Evolutionary conservation across 108 stramenopile species (phyloP).

Genomic region (Cyclotella choctawhatcheeana): DNA sequence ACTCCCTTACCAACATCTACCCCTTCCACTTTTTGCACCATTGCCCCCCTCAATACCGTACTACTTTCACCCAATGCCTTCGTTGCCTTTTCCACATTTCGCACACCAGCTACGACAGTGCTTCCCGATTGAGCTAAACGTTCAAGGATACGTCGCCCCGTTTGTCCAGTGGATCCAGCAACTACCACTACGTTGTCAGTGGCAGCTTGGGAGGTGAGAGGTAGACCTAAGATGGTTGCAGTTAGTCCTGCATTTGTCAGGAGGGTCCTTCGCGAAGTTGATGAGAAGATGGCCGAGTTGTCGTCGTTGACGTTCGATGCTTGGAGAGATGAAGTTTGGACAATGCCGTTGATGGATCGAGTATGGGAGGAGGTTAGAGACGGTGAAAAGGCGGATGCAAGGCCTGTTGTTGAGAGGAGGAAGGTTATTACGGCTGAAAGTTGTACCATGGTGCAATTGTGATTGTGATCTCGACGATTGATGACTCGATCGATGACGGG

Average conservation of each 20-base stretch:
- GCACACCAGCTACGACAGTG: slow-evolving; percentile 70
- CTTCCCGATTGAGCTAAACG: slow-evolving; percentile 53
- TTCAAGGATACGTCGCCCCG: slow-evolving; percentile 78
- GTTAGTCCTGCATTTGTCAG: slow-evolving; percentile 23
- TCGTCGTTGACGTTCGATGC: background rate
- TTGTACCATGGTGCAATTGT: background rate
- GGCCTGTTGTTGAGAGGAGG: slow-evolving; percentile 10
- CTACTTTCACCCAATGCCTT: slow-evolving; percentile 59
- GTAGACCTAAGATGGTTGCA: slow-evolving; percentile 20
- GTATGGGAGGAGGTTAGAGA: background rate
- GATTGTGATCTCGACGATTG: background rate
- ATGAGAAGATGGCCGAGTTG: background rate
- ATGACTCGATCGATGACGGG: too few species aligned
- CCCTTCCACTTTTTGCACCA: slow-evolving; percentile 70
- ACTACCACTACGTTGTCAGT: slow-evolving; percentile 58
- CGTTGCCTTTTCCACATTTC: slow-evolving; percentile 76
- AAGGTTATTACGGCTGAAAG: slow-evolving; percentile 1
- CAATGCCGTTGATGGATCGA: background rate
- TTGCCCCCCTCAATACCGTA: slow-evolving; percentile 76
- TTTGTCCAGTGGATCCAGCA: slow-evolving; percentile 86
- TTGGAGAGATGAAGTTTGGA: background rate
- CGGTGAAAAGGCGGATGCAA: slow-evolving; percentile 5
- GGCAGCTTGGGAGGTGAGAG: slow-evolving; percentile 1
- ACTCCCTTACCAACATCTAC: slow-evolving; percentile 61
- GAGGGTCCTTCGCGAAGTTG: slow-evolving; percentile 33